A percentile compares a stretch with the other conserved stretches of the same genome.
These are phyloP conservation scores for Oemleria cerasiformis DNA, from an alignment of 306 rosid species.

Conservation along the genomic window DNA sequence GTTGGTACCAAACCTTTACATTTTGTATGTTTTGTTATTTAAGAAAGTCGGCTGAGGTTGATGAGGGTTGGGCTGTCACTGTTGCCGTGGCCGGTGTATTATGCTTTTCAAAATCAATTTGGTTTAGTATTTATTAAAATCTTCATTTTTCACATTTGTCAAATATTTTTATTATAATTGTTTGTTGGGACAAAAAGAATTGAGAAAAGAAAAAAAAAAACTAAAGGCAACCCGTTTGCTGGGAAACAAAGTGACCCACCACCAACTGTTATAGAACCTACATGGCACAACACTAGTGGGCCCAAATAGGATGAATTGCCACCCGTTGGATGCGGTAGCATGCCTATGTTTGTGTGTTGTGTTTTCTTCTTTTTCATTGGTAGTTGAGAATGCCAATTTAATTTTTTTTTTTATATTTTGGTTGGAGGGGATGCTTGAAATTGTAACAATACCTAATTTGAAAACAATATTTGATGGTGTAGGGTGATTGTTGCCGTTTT, in stretches of 20 bases:
- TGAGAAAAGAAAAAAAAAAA: not conserved
- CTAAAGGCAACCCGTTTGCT: not conserved
- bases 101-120: slow-evolving; percentile 23
- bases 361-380: not conserved
- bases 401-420: not conserved
- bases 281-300: slow-evolving; percentile 9
- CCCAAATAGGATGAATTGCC: slow-evolving; percentile 9
- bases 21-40: slow-evolving; percentile 27
- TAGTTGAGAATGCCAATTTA: not conserved
- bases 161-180: slow-evolving; percentile 7
- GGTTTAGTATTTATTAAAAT: not conserved
- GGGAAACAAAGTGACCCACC: slow-evolving; percentile 24
- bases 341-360: slow-evolving; percentile 1
- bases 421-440: slow-evolving; percentile 1
- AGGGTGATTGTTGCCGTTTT: too few relatives aligned
- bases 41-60: slow-evolving; percentile 47
- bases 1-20: slow-evolving; percentile 2
- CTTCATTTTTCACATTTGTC: not conserved
- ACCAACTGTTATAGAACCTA: slow-evolving; percentile 2
- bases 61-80: slow-evolving; percentile 60
- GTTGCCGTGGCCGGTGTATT: slow-evolving; percentile 38
- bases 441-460: not conserved
- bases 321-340: slow-evolving; percentile 4
- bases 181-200: not conserved
- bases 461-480: too few relatives aligned